phyloP scores from a whole-genome alignment of 2,329 filamentous ascomycete species.

The Botrytis elliptica region DNA sequence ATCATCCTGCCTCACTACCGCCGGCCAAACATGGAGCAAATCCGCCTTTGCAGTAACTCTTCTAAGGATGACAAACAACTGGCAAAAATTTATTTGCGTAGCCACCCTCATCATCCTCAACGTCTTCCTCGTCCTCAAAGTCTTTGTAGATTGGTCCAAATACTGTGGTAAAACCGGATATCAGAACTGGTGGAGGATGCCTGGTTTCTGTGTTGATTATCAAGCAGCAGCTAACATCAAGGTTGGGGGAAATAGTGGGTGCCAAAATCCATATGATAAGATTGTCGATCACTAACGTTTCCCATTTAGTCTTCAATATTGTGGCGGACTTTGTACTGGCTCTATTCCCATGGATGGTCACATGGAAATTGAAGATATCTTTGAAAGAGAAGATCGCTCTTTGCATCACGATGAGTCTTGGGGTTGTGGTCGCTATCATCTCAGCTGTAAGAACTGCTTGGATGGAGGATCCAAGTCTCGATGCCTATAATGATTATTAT shows the following conservation, averaged over 20 bases:
- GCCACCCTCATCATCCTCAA: constrained; percentile 52
- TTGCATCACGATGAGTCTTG: constrained; percentile 51
- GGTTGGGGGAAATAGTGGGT: constrained; percentile 50
- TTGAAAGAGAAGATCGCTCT: constrained; percentile 50
- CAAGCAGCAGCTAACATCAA: constrained; percentile 47
- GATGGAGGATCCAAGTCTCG: constrained; percentile 46
- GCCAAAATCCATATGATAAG: neutral
- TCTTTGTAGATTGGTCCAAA: constrained; percentile 51
- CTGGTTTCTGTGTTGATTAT: constrained; percentile 45
- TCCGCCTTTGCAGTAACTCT: constrained; percentile 40
- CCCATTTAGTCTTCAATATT: constrained; percentile 49
- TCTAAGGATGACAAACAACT: constrained; percentile 46
- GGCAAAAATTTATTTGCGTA: constrained; percentile 47
- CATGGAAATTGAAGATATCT: constrained; percentile 49
- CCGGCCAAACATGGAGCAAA: constrained; percentile 42
- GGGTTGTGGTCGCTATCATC: constrained; percentile 51
- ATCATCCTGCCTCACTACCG: constrained; percentile 34
- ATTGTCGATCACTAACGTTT: constrained; percentile 25
- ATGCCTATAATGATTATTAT: constrained; percentile 47
- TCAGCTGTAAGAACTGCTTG: constrained; percentile 49
- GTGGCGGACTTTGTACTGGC: constrained; percentile 55
- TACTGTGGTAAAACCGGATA: constrained; percentile 46
- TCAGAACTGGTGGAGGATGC: constrained; percentile 48
- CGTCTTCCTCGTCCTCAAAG: constrained; percentile 48
- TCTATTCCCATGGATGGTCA: constrained; percentile 50